Evolutionary conservation across 2,329 filamentous ascomycete species (phyloP).

Genomic region (Beauveria sp.): DNA sequence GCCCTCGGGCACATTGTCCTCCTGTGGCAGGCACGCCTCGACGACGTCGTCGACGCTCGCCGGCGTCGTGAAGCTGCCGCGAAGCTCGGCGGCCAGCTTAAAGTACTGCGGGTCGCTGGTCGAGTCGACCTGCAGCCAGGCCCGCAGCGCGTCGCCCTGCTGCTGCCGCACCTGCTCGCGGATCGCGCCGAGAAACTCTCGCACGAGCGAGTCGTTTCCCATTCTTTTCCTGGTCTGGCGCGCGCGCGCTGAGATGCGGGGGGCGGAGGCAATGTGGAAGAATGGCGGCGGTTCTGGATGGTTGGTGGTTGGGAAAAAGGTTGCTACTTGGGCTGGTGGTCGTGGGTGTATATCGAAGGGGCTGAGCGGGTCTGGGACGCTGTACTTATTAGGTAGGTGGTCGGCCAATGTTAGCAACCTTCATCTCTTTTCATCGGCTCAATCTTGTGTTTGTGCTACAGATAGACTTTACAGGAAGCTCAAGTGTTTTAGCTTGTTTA

Average conservation of each 20-base stretch:
- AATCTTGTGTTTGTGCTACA: no score
- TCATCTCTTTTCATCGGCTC: no score
- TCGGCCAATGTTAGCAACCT: no score
- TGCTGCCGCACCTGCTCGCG: conserved; percentile 47
- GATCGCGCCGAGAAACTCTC: conserved; percentile 61
- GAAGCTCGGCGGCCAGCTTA: conserved; percentile 61
- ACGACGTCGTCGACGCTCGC: conserved; percentile 56
- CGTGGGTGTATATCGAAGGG: background rate
- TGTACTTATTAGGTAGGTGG: background rate
- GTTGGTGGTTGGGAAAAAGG: background rate
- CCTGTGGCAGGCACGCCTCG: conserved; percentile 55
- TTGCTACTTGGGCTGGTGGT: background rate
- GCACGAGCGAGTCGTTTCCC: conserved; percentile 40
- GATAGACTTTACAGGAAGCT: no score
- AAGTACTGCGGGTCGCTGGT: conserved; percentile 60
- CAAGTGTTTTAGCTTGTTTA: no score
- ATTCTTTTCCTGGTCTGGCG: no score
- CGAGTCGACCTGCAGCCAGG: conserved; percentile 69
- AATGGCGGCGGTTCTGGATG: background rate
- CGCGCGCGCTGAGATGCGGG: background rate
- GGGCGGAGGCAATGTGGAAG: no score
- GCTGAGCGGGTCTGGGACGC: background rate
- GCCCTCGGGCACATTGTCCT: conserved; percentile 56
- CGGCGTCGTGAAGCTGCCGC: conserved; percentile 40
- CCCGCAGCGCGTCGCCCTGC: conserved; percentile 57